Percentiles rank a stretch among this genome's conserved stretches.
Evolutionary conservation across 1,284 basidiomycete species (phyloP).

Genomic region (Irpex lacteus): DNA sequence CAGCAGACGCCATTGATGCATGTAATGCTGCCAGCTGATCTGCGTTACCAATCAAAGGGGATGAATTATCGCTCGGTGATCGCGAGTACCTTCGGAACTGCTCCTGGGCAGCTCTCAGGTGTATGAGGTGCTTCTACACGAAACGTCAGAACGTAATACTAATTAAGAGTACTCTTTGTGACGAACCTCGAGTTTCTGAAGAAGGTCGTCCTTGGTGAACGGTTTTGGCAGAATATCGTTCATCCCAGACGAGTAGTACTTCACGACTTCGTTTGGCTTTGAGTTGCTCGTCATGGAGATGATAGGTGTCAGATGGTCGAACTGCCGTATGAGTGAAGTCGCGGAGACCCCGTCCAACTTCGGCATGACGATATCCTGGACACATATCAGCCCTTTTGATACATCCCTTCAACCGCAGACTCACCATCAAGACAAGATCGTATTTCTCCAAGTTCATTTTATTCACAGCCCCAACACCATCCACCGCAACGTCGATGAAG

Average conservation of each 20-base stretch:
- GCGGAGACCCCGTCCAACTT: slow-evolving; percentile 88
- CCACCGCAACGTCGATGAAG: slow-evolving; percentile 89
- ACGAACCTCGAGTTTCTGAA: slow-evolving; percentile 84
- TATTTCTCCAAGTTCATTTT: slow-evolving; percentile 97
- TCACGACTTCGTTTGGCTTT: slow-evolving; percentile 87
- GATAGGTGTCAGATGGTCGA: slow-evolving; percentile 92
- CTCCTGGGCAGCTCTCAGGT: slow-evolving; percentile 85
- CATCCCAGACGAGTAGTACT: slow-evolving; percentile 90
- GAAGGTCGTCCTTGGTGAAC: slow-evolving; percentile 87
- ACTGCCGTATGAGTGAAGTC: slow-evolving; percentile 90
- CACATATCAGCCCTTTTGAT: background rate
- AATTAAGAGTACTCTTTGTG: no score
- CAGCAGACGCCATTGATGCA: slow-evolving; percentile 6
- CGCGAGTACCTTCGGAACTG: slow-evolving; percentile 71
- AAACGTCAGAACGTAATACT: no score
- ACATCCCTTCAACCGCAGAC: slow-evolving; percentile 23
- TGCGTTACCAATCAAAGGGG: slow-evolving; percentile 60
- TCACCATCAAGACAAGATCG: slow-evolving; percentile 91
- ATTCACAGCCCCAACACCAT: slow-evolving; percentile 88
- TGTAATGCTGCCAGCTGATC: slow-evolving; percentile 46
- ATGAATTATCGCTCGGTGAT: slow-evolving; percentile 62
- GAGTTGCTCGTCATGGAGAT: slow-evolving; percentile 97
- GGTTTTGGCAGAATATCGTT: slow-evolving; percentile 97
- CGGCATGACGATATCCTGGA: slow-evolving; percentile 90
- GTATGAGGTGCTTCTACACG: slow-evolving; percentile 84